Evolutionary conservation across 768 basidiomycete species (phyloP).

Genomic region (Russula vinacea): DNA sequence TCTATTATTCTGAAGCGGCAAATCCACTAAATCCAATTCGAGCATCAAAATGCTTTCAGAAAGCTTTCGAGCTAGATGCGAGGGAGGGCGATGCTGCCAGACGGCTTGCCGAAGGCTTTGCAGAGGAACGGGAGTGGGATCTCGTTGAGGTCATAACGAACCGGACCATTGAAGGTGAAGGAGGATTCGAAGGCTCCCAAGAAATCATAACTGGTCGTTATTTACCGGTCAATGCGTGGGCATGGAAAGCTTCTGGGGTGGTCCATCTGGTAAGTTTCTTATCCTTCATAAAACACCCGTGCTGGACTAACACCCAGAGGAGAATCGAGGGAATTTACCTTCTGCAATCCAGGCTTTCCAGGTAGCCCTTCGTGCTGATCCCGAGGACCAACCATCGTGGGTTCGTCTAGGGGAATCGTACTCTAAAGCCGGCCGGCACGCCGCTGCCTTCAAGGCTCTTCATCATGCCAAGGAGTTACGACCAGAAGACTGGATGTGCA

Average conservation of each 20-base stretch:
- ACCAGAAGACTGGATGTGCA: slow-evolving; percentile 78
- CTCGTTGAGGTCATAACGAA: slow-evolving; percentile 92
- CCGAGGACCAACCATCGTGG: slow-evolving; percentile 82
- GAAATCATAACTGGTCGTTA: slow-evolving; percentile 48
- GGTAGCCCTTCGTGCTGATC: slow-evolving; percentile 74
- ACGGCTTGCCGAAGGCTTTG: slow-evolving; percentile 83
- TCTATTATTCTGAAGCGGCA: slow-evolving; percentile 74
- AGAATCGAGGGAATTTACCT: slow-evolving; percentile 68
- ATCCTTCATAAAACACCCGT: background rate
- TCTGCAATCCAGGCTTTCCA: slow-evolving; percentile 83
- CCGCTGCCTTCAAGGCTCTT: slow-evolving; percentile 86
- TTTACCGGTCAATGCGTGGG: slow-evolving; percentile 86
- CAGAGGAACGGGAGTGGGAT: slow-evolving; percentile 92
- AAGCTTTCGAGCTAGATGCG: slow-evolving; percentile 94
- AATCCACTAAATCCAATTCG: slow-evolving; percentile 76
- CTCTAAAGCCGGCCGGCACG: slow-evolving; percentile 79
- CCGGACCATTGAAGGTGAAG: slow-evolving; percentile 90
- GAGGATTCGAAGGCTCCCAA: slow-evolving; percentile 53
- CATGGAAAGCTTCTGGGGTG: slow-evolving; percentile 94
- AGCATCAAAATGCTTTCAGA: slow-evolving; percentile 94
- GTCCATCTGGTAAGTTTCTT: slow-evolving; percentile 72
- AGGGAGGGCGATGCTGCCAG: slow-evolving; percentile 82
- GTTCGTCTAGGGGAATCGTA: slow-evolving; percentile 90
- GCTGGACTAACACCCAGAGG: slow-evolving; percentile 25
- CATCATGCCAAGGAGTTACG: slow-evolving; percentile 67